Evolutionary conservation across 306 rosid genomes (phyloP).

Genomic region (Rosa chinensis): DNA sequence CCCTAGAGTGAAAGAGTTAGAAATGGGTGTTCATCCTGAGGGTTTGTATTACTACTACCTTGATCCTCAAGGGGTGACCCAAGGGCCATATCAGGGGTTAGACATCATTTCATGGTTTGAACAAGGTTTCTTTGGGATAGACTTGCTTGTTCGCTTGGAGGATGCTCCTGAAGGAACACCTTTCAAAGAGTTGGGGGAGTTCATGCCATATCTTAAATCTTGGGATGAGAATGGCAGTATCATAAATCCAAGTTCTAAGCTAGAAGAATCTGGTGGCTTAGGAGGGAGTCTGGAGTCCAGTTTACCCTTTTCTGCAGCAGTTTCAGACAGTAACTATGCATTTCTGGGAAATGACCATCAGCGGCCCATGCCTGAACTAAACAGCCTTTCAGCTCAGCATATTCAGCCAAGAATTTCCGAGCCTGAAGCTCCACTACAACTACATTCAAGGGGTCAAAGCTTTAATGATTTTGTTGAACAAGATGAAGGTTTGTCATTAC

Average conservation of each 20-base stretch:
- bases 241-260: constrained; percentile 27
- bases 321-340: constrained; percentile 27
- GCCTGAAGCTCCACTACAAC: constrained; percentile 34
- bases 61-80: constrained; percentile 63
- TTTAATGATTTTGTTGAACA: constrained; percentile 36
- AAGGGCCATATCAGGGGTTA: constrained; percentile 56
- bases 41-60: constrained; percentile 49
- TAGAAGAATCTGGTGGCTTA: constrained; percentile 31
- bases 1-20: constrained; percentile 25
- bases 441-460: constrained; percentile 39
- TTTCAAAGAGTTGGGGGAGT: constrained; percentile 48
- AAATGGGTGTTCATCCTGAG: constrained; percentile 32
- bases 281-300: constrained; percentile 32
- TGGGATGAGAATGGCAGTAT: constrained; percentile 25
- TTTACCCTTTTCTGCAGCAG: constrained; percentile 30
- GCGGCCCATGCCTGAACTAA: constrained; percentile 30
- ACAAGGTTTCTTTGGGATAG: constrained; percentile 60
- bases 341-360: constrained; percentile 27
- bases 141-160: constrained; percentile 53
- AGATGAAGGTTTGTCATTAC: constrained; percentile 47
- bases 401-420: constrained; percentile 37
- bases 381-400: constrained; percentile 34
- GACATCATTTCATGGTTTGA: constrained; percentile 64
- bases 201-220: constrained; percentile 50
- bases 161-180: constrained; percentile 50